phyloP scores from a whole-genome alignment of 2,329 filamentous ascomycete species.

The Chaetomiaceae sp. region DNA sequence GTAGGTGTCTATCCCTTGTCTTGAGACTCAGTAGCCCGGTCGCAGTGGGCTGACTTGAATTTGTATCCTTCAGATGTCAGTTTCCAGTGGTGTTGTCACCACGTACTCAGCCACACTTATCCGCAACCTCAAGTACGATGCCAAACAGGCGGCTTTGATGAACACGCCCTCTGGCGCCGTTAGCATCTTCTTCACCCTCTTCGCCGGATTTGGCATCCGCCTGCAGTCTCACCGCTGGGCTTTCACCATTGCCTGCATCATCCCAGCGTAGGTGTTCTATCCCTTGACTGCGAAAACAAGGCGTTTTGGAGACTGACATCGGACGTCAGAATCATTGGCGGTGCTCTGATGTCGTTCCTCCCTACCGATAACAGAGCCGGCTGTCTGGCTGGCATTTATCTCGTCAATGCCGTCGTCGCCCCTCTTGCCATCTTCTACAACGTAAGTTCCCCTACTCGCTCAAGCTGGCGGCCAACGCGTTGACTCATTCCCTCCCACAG shows the following conservation, averaged over 20 bases:
- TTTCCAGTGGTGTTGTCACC: conserved; percentile 48
- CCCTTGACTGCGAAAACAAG: too few species aligned
- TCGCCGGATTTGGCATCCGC: conserved; percentile 42
- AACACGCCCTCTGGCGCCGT: conserved; percentile 50
- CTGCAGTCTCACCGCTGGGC: conserved; percentile 43
- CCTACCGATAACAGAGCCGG: conserved; percentile 40
- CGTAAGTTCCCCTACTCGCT: conserved; percentile 25
- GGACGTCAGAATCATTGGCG: conserved; percentile 37
- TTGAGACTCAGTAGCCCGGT: too few species aligned
- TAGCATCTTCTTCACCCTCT: conserved; percentile 45
- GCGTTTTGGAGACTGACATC: neutral
- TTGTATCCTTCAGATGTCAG: conserved; percentile 38
- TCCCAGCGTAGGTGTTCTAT: conserved; percentile 36
- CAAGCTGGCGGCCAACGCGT: neutral
- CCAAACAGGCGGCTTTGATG: conserved; percentile 43
- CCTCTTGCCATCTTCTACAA: conserved; percentile 42
- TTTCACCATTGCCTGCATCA: conserved; percentile 42
- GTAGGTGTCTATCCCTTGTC: conserved; percentile 28
- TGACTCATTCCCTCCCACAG: conserved; percentile 20
- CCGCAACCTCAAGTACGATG: conserved; percentile 38
- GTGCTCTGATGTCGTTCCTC: conserved; percentile 48
- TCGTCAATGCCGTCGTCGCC: conserved; percentile 44
- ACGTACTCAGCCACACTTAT: conserved; percentile 51
- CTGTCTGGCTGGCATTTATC: conserved; percentile 43
- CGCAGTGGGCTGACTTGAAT: conserved; percentile 17